Conservation (phyloP, 176 grass and related monocot genomes). For the Alloteropsis semialata region DNA sequence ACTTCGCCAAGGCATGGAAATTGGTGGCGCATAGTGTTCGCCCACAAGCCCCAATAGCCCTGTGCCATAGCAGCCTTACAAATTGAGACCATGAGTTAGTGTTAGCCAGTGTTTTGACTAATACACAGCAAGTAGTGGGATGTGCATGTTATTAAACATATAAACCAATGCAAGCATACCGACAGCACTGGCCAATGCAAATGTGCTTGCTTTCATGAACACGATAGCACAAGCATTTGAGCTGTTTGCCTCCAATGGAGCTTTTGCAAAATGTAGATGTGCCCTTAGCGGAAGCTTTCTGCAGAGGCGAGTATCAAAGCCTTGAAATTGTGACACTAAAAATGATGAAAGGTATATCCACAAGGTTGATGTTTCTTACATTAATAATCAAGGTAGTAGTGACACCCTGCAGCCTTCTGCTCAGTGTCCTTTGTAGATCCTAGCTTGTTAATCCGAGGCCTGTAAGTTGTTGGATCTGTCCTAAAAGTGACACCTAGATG, state of each 20-base stretch:
- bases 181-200: background rate
- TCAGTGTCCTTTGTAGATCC: slow-evolving; percentile 71
- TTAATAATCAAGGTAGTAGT: slow-evolving; percentile 89
- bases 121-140: background rate
- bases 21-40: background rate
- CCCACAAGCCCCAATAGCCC: background rate
- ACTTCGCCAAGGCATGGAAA: background rate
- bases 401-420: slow-evolving; percentile 70
- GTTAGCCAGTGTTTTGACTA: background rate
- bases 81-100: background rate
- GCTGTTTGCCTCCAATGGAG: background rate
- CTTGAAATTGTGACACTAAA: background rate
- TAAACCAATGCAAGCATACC: slow-evolving; percentile 2
- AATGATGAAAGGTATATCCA: background rate
- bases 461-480: slow-evolving; percentile 76
- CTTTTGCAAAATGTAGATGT: slow-evolving; percentile 17
- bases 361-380: slow-evolving; percentile 15
- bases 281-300: slow-evolving; percentile 19
- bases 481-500: slow-evolving; percentile 81
- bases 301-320: background rate
- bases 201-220: background rate
- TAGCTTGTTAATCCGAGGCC: slow-evolving; percentile 81
- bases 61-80: background rate
- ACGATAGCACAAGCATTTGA: background rate
- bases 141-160: background rate